Conservation (phyloP, 2,329 filamentous ascomycete genomes). For the Sclerotinia sclerotiorum region DNA sequence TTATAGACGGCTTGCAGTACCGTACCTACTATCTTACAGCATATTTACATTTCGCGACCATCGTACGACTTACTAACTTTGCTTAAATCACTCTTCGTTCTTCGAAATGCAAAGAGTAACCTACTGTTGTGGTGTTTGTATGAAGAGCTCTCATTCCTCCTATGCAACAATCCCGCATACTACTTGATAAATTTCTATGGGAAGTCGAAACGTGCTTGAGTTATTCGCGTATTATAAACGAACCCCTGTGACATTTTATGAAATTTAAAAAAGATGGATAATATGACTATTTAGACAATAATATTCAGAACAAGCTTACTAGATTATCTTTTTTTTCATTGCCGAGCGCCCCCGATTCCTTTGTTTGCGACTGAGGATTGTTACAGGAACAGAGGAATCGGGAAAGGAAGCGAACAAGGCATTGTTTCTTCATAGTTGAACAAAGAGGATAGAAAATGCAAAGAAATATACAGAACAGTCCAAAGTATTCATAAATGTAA, state of each 20-base stretch:
- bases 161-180: background rate
- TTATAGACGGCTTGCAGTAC: background rate
- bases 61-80: too few relatives aligned
- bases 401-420: background rate
- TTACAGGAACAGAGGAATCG: background rate
- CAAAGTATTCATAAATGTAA: background rate
- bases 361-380: background rate
- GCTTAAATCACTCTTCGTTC: too few relatives aligned
- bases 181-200: background rate
- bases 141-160: background rate
- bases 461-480: background rate
- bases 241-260: background rate
- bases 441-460: background rate
- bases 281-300: background rate
- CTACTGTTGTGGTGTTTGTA: too few relatives aligned
- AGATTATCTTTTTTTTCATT: background rate
- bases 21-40: background rate
- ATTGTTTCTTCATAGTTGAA: background rate
- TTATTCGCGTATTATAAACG: background rate
- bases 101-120: too few relatives aligned
- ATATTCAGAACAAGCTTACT: background rate
- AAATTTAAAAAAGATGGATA: background rate
- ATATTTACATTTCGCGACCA: too few relatives aligned
- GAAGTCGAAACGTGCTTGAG: background rate
- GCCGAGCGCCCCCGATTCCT: background rate